Percentiles rank a stretch among this genome's conserved stretches.
Conservation (phyloP, 1,284 basidiomycete genomes). For the Ganoderma leucocontextum region DNA sequence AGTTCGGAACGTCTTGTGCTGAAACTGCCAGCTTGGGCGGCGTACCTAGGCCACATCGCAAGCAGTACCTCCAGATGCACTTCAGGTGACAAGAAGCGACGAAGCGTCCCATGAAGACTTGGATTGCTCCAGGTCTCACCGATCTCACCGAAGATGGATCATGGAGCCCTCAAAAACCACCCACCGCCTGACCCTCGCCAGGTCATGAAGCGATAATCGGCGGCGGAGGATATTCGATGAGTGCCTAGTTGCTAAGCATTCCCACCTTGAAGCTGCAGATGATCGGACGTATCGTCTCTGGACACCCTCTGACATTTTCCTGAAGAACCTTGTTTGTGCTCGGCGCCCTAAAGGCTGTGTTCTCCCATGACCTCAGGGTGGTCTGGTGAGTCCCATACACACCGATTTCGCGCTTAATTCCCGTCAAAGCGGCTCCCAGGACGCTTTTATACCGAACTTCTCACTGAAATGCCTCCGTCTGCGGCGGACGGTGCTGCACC, state of each 20-base stretch:
- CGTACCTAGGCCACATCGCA: neutral
- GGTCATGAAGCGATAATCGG: neutral
- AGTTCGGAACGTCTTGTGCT: neutral
- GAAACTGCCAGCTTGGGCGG: neutral
- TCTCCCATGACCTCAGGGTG: neutral
- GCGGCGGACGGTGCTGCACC: neutral
- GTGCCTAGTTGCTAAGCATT: conserved; percentile 16
- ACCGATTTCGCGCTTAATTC: conserved; percentile 9
- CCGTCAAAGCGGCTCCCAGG: conserved; percentile 22
- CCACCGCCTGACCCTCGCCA: conserved; percentile 8
- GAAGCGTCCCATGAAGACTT: neutral
- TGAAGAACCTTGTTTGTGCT: conserved; percentile 11
- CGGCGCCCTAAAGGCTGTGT: conserved; percentile 18
- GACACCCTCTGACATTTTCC: conserved; percentile 2
- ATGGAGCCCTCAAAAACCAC: too few relatives aligned
- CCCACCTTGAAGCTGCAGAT: conserved; percentile 9
- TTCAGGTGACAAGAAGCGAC: neutral
- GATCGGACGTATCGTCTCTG: neutral
- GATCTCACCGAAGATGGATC: too few relatives aligned
- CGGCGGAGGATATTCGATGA: neutral
- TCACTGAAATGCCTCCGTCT: conserved; percentile 13
- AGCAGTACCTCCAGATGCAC: neutral
- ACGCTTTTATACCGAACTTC: conserved; percentile 22
- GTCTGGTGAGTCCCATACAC: conserved; percentile 12
- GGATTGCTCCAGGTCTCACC: neutral